phyloP scores from a whole-genome alignment of 2,329 filamentous ascomycete genomes.

The Stagonosporopsis tanaceti region DNA sequence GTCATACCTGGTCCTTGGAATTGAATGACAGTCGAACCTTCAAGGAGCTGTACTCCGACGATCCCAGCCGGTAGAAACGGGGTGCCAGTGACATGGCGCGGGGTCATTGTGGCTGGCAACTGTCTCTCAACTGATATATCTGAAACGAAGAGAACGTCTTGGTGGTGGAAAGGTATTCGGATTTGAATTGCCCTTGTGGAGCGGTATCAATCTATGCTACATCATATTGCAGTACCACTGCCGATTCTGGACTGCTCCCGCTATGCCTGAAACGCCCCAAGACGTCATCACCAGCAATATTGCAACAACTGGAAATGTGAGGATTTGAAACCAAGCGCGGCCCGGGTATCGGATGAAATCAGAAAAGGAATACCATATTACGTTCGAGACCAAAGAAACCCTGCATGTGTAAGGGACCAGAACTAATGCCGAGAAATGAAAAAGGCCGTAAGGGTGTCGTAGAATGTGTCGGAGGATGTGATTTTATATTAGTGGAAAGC shows the following conservation, averaged over 20 bases:
- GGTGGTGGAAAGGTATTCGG: constrained; percentile 26
- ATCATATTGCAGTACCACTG: constrained; percentile 33
- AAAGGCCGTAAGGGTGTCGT: constrained; percentile 40
- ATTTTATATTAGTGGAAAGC: constrained; percentile 32
- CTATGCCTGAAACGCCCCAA: constrained; percentile 40
- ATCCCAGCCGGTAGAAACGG: not conserved
- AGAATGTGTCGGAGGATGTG: constrained; percentile 7
- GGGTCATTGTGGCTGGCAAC: constrained; percentile 7
- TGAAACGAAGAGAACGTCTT: constrained; percentile 11
- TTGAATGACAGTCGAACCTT: not conserved
- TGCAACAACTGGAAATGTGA: constrained; percentile 24
- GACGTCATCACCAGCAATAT: constrained; percentile 23
- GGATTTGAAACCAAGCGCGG: constrained; percentile 30
- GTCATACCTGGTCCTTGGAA: not conserved
- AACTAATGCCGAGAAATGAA: not conserved
- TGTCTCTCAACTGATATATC: constrained; percentile 7
- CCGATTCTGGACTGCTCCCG: constrained; percentile 25
- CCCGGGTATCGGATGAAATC: constrained; percentile 42
- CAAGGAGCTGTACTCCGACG: not conserved
- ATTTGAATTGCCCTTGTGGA: constrained; percentile 34
- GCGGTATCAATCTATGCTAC: constrained; percentile 34
- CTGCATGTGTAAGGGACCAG: not conserved
- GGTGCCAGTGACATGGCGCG: not conserved
- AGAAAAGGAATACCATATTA: constrained; percentile 25
- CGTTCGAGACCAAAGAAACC: constrained; percentile 18